These are phyloP conservation scores for Colletotrichum spinosum DNA, from an alignment of 2,329 filamentous ascomycete species.

Conservation along the genomic window DNA sequence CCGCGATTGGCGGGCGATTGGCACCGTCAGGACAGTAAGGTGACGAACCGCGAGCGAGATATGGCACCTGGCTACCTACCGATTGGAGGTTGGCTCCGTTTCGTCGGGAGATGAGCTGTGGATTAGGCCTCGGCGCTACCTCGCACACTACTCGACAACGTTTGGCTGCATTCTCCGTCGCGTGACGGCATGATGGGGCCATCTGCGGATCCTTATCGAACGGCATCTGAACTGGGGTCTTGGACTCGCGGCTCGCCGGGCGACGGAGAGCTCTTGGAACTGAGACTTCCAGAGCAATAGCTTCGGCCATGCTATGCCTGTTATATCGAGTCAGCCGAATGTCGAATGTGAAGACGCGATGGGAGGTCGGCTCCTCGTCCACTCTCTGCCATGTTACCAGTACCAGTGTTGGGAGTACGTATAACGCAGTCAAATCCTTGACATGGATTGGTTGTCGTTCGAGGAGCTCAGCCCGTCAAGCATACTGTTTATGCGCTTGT, in stretches of 20 bases:
- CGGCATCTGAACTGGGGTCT: background rate
- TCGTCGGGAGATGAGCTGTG: slow-evolving; percentile 36
- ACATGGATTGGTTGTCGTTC: slow-evolving; percentile 20
- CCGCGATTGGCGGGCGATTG: background rate
- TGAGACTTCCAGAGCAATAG: slow-evolving; percentile 6
- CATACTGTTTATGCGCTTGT: too few species aligned
- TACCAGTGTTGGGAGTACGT: background rate
- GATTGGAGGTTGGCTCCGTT: slow-evolving; percentile 35
- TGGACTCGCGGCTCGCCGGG: background rate
- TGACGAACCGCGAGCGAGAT: slow-evolving; percentile 20
- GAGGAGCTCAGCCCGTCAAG: background rate
- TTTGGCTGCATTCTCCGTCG: slow-evolving; percentile 26
- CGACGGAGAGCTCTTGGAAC: slow-evolving; percentile 12
- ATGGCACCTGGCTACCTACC: slow-evolving; percentile 27
- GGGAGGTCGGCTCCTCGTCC: slow-evolving; percentile 25
- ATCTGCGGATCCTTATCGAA: slow-evolving; percentile 34
- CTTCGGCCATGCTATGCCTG: slow-evolving; percentile 17
- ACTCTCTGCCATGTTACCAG: slow-evolving; percentile 1
- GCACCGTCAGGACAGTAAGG: slow-evolving; percentile 5
- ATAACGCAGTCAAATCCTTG: slow-evolving; percentile 19
- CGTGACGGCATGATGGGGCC: slow-evolving; percentile 25
- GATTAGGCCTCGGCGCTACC: slow-evolving; percentile 26
- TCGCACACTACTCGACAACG: slow-evolving; percentile 5
- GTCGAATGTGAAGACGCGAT: slow-evolving; percentile 17
- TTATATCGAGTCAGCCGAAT: slow-evolving; percentile 32